Evolutionary conservation across 2,329 filamentous ascomycete genomes (phyloP), one percentile per base, ranked within the genome.

Genomic region (Clonostachys chloroleuca): DNA sequence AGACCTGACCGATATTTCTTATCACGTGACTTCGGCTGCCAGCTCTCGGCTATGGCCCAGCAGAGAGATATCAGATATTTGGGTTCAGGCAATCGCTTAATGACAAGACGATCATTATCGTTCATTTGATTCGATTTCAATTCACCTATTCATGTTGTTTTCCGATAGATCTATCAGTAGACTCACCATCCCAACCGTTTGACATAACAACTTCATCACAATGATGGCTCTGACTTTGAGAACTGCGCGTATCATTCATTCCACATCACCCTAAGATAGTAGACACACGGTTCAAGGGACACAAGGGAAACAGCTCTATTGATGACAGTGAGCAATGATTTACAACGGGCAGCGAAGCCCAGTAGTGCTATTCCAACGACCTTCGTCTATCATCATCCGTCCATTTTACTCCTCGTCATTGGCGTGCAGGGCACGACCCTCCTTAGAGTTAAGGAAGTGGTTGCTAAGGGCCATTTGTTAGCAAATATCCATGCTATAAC

Each of bases 381-480:
- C 44, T 52, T 45, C 44, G 48, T 44, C 30, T 33, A 34, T 16
- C 49, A 41, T 42, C 24, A 41, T 44, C 43, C 39, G 37, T 42
- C 39, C 34, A 16, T 17, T 56, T 66, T 72, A 75, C 61, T 73
- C 72, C 56, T 70, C 65, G 56, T 66, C 65, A 39, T 66, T 70
- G 45, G 34, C 68, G 53, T 72, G 71, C 72, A 78, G 74, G 50
- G 74, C 74, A 58, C 84, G 84, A 45, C 87, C 87, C 47, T 77
- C 74, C 80, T 91, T 91, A 59, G 86, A 89, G 79, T 90, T 89
- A 61, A 89, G 75, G 73, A 87, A 90, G 65, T 90, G 78, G 74
- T 90, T 91, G 71, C 87, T 91, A 43, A 12, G 24, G 6, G 12
- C 12, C 6, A 44, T 59, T 49, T 2, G 20, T 20, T 30, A 14